Evolutionary conservation across 106 monocot species (phyloP).

Genomic region (Chionographis japonica): DNA sequence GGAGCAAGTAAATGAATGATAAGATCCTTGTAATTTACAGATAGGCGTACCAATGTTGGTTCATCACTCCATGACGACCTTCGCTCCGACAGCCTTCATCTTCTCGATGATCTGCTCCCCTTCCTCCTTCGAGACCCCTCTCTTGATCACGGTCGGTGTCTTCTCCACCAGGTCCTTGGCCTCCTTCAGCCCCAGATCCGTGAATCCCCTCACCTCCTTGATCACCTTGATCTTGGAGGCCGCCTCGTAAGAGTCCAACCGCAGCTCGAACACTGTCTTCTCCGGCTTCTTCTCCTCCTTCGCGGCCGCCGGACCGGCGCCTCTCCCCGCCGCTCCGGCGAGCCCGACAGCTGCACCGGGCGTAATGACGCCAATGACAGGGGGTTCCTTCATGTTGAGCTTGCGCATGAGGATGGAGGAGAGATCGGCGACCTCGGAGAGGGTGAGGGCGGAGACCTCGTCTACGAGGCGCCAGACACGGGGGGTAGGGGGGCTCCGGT

Average conservation of each 20-base stretch:
- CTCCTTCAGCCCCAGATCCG: constrained; percentile 90
- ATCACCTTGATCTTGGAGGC: constrained; percentile 97
- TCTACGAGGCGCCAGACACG: constrained; percentile 96
- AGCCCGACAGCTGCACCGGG: constrained; percentile 28
- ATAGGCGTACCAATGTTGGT: background rate
- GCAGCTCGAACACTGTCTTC: constrained; percentile 96
- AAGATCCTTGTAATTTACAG: background rate
- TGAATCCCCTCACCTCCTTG: constrained; percentile 86
- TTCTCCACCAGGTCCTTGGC: constrained; percentile 98
- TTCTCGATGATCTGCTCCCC: constrained; percentile 76
- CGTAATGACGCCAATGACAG: constrained; percentile 53
- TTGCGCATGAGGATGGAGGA: constrained; percentile 50
- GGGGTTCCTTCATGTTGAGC: constrained; percentile 40
- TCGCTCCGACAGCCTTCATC: constrained; percentile 91
- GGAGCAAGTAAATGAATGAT: background rate
- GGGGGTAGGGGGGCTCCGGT: constrained; percentile 56
- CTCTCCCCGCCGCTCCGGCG: constrained; percentile 6
- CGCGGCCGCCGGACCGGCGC: constrained; percentile 6
- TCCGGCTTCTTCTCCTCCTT: constrained; percentile 61
- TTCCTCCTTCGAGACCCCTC: constrained; percentile 83
- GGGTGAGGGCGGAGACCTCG: constrained; percentile 73
- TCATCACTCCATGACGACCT: constrained; percentile 71
- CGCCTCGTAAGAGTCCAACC: constrained; percentile 77
- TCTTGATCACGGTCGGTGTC: constrained; percentile 74
- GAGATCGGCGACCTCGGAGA: constrained; percentile 66